Evolutionary conservation across 352 stramenopile species (phyloP).

Genomic region (Globisporangium splendens): DNA sequence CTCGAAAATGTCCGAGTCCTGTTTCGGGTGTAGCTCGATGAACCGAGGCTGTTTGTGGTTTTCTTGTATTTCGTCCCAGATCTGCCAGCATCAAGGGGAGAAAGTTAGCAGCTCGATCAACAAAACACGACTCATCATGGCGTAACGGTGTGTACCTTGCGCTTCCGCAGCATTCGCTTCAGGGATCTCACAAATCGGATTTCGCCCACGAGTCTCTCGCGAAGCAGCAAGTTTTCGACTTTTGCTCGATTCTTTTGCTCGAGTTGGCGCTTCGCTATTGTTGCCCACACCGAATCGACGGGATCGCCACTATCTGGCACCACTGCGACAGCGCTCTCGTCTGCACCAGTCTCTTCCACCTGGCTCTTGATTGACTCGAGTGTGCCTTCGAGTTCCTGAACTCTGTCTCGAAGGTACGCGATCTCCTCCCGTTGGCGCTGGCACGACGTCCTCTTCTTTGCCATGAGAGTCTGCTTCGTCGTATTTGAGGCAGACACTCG

Average conservation of each 20-base stretch:
- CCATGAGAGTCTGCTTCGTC: not conserved
- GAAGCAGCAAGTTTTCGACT: slow-evolving; percentile 6
- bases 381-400: slow-evolving; percentile 1
- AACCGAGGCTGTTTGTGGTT: not conserved
- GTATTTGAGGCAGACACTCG: too few species aligned
- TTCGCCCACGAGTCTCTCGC: not conserved
- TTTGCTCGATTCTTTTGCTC: slow-evolving; percentile 8
- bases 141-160: not conserved
- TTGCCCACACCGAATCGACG: not conserved
- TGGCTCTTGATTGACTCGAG: not conserved
- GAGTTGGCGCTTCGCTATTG: slow-evolving; percentile 5
- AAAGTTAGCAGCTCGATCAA: too few species aligned
- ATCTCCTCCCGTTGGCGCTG: slow-evolving; percentile 12
- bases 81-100: too few species aligned
- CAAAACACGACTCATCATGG: not conserved
- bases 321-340: too few species aligned
- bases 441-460: slow-evolving; percentile 3
- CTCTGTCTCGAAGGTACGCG: slow-evolving; percentile 8
- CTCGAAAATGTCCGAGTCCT: slow-evolving; percentile 6
- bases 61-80: slow-evolving; percentile 8
- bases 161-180: slow-evolving; percentile 9
- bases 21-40: not conserved
- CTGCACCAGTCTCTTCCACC: not conserved
- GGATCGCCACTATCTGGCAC: too few species aligned
- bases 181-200: slow-evolving; percentile 10